A percentile compares a stretch with the other conserved stretches of the same genome.
phyloP scores from a whole-genome alignment of 2,329 filamentous ascomycete species.

The Aspergillus brunneoviolaceus region DNA sequence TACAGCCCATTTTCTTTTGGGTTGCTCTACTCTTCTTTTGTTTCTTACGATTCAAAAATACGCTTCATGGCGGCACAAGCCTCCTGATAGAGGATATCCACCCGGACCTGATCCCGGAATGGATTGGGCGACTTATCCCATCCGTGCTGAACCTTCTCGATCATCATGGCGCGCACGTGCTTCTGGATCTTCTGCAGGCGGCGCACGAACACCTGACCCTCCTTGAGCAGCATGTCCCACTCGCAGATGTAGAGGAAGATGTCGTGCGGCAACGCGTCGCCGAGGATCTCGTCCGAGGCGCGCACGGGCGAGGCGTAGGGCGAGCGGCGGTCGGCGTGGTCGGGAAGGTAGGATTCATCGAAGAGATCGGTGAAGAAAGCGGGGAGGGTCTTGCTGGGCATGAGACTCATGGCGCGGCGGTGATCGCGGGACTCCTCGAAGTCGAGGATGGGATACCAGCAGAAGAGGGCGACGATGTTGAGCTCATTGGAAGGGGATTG shows the following conservation, averaged over 20 bases:
- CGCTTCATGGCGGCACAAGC: conserved; percentile 46
- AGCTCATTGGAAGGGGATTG: conserved; percentile 40
- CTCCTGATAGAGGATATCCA: conserved; percentile 44
- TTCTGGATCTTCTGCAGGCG: conserved; percentile 45
- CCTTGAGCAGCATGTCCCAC: conserved; percentile 66
- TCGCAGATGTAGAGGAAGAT: conserved; percentile 64
- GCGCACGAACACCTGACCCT: conserved; percentile 51
- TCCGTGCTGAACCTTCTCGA: conserved; percentile 47
- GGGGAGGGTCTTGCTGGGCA: conserved; percentile 52
- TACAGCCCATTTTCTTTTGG: background rate
- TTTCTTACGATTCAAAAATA: conserved; percentile 35
- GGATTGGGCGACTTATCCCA: conserved; percentile 52
- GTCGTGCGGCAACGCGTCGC: conserved; percentile 55
- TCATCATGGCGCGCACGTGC: conserved; percentile 46
- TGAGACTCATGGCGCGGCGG: conserved; percentile 55
- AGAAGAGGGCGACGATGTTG: conserved; percentile 56
- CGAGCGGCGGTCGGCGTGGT: conserved; percentile 51
- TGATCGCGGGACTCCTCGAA: conserved; percentile 61
- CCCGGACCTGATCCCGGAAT: conserved; percentile 44
- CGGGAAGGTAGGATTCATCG: conserved; percentile 48
- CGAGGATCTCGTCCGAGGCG: conserved; percentile 55
- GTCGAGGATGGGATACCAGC: conserved; percentile 64
- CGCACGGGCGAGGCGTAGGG: conserved; percentile 61
- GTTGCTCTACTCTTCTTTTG: background rate
- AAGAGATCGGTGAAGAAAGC: conserved; percentile 51